Evolutionary conservation across 257 asterid genomes (phyloP).

Genomic region (Catharanthus roseus): DNA sequence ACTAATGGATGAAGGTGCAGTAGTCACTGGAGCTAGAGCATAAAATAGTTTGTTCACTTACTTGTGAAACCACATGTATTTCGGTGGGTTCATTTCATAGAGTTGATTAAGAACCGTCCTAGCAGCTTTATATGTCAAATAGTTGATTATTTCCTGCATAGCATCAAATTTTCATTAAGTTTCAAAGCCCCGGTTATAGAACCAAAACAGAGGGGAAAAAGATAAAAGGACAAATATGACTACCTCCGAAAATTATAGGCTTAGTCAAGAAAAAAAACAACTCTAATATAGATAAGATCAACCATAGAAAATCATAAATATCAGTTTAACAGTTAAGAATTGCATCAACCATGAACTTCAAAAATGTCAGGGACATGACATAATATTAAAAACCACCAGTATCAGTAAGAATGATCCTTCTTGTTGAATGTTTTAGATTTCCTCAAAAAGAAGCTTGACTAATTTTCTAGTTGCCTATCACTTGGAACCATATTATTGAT

Average conservation of each 20-base stretch:
- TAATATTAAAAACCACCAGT: background rate
- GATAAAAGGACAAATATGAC: too few relatives aligned
- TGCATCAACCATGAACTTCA: background rate
- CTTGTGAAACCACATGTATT: conserved; percentile 62
- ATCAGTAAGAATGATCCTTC: background rate
- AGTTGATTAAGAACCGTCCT: conserved; percentile 66
- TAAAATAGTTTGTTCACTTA: conserved; percentile 21
- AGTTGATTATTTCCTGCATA: conserved; percentile 45
- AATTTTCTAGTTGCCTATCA: background rate
- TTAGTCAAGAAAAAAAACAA: background rate
- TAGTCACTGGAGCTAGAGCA: background rate
- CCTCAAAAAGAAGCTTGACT: background rate
- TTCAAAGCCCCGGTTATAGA: background rate
- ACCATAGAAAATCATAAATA: background rate
- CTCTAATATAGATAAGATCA: background rate
- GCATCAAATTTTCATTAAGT: background rate
- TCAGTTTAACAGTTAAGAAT: background rate
- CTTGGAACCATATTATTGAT: background rate
- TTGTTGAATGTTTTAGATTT: background rate
- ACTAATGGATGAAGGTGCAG: background rate
- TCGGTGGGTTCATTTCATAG: conserved; percentile 66
- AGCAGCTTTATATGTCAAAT: conserved; percentile 60
- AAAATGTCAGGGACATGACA: background rate
- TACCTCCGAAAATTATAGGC: background rate
- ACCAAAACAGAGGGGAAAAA: background rate